Evolutionary conservation across 495 filamentous ascomycete genomes (phyloP).

Genomic region (Endocarpon pusillum): DNA sequence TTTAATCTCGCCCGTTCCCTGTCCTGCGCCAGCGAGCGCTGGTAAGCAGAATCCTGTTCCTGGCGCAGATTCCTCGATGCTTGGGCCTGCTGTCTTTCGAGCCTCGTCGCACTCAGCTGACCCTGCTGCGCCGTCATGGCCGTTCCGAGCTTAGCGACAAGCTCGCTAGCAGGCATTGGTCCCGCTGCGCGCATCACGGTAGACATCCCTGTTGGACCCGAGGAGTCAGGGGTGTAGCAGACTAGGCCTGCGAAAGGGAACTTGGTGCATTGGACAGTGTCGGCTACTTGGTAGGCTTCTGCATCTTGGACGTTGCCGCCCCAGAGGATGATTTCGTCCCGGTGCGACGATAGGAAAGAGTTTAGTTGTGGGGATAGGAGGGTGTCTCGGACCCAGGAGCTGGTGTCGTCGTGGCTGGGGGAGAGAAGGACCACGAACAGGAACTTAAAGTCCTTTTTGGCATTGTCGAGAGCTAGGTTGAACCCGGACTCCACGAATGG

Average conservation of each 20-base stretch:
- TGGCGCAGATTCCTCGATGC: constrained; percentile 58
- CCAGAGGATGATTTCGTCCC: constrained; percentile 73
- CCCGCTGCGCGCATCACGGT: constrained; percentile 61
- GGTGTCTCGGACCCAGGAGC: constrained; percentile 65
- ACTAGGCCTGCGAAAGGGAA: constrained; percentile 79
- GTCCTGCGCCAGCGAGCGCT: constrained; percentile 74
- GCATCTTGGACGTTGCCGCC: constrained; percentile 79
- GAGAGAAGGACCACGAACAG: constrained; percentile 70
- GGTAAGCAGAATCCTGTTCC: constrained; percentile 83
- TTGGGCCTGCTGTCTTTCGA: constrained; percentile 57
- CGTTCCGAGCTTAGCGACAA: constrained; percentile 51
- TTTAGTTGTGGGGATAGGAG: constrained; percentile 59
- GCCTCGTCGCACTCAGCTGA: constrained; percentile 48
- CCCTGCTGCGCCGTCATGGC: constrained; percentile 53
- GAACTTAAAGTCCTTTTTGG: constrained; percentile 83
- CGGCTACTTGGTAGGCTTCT: constrained; percentile 81
- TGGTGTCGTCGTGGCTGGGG: constrained; percentile 85
- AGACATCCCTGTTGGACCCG: constrained; percentile 74
- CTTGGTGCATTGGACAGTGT: constrained; percentile 67
- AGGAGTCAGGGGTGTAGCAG: constrained; percentile 63
- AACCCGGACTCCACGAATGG: constrained; percentile 74
- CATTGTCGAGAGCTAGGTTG: constrained; percentile 71
- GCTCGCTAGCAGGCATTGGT: constrained; percentile 42
- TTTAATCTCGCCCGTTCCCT: constrained; percentile 59
- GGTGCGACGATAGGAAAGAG: constrained; percentile 49